Conservation (phyloP, 805 yeast species). For the Saturnispora gosingensis region DNA sequence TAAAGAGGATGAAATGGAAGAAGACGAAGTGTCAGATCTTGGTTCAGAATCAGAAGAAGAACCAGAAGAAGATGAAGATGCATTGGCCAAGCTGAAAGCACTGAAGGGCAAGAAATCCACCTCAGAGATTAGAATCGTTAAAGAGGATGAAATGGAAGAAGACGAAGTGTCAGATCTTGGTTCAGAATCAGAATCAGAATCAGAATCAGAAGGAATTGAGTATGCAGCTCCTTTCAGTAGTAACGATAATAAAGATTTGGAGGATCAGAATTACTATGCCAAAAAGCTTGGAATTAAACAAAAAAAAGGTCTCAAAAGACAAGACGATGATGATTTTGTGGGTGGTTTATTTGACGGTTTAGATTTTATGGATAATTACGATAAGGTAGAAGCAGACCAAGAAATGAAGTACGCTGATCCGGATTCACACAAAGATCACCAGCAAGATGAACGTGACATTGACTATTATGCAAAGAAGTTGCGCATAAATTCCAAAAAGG, state of each 20-base stretch:
- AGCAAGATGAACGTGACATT: conserved; percentile 65
- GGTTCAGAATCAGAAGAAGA: conserved; percentile 18
- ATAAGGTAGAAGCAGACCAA: conserved; percentile 8
- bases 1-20: conserved; percentile 20
- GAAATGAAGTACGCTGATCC: conserved; percentile 8
- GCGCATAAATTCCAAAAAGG: conserved; percentile 51
- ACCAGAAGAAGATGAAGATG: conserved; percentile 19
- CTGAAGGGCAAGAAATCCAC: conserved; percentile 23
- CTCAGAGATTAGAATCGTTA: conserved; percentile 22
- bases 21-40: conserved; percentile 9
- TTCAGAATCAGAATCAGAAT: conserved; percentile 9
- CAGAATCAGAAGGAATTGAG: conserved; percentile 18
- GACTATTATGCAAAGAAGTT: conserved; percentile 74
- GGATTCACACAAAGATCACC: neutral
- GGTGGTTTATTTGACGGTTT: conserved; percentile 76
- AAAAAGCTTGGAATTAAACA: conserved; percentile 64
- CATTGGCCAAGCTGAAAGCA: conserved; percentile 19
- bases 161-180: conserved; percentile 14
- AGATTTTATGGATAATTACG: conserved; percentile 22
- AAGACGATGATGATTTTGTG: conserved; percentile 65
- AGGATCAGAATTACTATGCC: conserved; percentile 76
- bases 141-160: conserved; percentile 21
- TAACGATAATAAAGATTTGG: conserved; percentile 40
- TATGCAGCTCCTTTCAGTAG: conserved; percentile 5
- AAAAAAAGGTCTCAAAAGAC: conserved; percentile 41